Evolutionary conservation across 2,329 filamentous ascomycete genomes (phyloP), one percentile per base, ranked within the genome.

Genomic region (Fusarium liriodendri): DNA sequence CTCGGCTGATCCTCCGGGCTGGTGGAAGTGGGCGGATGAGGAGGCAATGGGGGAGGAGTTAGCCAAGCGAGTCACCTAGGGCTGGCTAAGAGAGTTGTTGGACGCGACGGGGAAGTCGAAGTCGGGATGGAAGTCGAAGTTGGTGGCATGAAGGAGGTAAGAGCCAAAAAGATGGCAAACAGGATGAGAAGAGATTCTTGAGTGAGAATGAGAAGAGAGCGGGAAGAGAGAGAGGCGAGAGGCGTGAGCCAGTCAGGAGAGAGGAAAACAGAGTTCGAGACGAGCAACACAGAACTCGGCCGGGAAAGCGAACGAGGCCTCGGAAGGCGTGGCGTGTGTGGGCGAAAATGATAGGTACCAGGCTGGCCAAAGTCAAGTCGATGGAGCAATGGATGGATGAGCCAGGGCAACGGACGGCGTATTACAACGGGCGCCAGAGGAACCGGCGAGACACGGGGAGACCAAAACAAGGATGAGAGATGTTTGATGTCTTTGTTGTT

Each of bases 191-290:
- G 69, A 74, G 70, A 63, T 63, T 55, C 55, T 73, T 71, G 71
- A 73, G 70, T 66, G 70, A 73, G 66, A 62, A 66, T 66, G 70
- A 73, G 25, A 73, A 70, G 70, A 73, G 58, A 60, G 58, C 20
- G 58, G 45, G 33, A 60, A 55, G 52, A 64, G 54, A 64, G 54
- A 64, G 69, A 72, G 71, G 72, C 68, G 71, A 71, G 62, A 65
- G 72, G 69, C 40, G 58, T 47, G 65, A 69, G 65, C 71, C 71
- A 74, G 68, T 74, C 71, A 74, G 72, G 71, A 47, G 52, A 65
- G 76, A 73, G 47, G 65, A 67, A 77, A 76, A 74, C 73, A 77
- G 74, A 73, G 75, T 77, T 77, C 71, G 63, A 72, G 72, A 64
- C 69, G 69, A 74, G 67, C 69, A 75, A 71, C 66, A 72, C 74